Evolutionary conservation across 371 early-diverging fungal species (phyloP).

Genomic region (Circinella umbellata): DNA sequence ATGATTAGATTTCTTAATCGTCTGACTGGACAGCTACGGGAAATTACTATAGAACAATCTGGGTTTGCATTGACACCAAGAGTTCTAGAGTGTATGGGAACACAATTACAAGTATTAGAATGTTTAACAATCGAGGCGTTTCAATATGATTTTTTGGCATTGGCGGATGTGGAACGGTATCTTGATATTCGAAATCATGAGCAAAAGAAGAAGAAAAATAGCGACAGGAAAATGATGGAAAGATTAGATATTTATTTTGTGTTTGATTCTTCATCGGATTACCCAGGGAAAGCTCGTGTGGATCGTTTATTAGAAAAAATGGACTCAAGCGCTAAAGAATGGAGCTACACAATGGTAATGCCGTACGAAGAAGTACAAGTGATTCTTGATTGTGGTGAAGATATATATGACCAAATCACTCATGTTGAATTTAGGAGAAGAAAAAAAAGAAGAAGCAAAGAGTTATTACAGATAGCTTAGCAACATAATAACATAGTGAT

Average conservation of each 20-base stretch:
- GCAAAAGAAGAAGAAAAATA: neutral
- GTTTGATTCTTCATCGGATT: neutral
- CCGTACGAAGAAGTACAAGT: neutral
- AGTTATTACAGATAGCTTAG: too few relatives aligned
- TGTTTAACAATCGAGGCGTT: neutral
- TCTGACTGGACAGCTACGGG: neutral
- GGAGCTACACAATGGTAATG: neutral
- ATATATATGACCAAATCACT: neutral
- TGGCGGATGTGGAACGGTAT: neutral
- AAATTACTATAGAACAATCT: neutral
- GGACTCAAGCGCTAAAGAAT: neutral
- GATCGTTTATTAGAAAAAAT: neutral
- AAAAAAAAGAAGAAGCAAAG: neutral
- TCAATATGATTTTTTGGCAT: slow-evolving; percentile 2
- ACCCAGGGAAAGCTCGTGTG: neutral
- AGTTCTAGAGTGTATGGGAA: neutral
- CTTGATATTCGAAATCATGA: neutral
- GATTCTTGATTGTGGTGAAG: neutral
- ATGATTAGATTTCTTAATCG: neutral
- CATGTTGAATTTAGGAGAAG: neutral
- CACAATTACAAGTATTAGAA: neutral
- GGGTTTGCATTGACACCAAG: neutral
- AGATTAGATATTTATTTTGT: neutral
- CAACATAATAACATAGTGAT: too few relatives aligned
- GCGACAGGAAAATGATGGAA: neutral